Evolutionary conservation across 192 early-diverging fungal species (phyloP).

Genomic region (Phycomyces nitens): DNA sequence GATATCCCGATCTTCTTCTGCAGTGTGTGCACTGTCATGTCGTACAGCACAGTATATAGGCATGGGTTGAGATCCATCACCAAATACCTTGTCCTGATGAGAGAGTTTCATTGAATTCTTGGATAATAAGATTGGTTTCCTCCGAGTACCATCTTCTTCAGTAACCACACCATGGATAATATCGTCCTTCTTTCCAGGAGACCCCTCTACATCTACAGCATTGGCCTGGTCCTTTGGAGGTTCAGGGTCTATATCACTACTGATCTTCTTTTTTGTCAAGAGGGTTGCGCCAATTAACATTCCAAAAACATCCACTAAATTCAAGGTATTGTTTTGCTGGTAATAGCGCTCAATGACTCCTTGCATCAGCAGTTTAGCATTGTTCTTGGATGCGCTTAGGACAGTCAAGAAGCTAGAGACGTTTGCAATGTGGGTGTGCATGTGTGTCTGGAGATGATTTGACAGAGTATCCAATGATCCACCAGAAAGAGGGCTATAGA

Average conservation of each 20-base stretch:
- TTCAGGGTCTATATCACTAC: slow-evolving; percentile 4
- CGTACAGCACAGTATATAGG: slow-evolving; percentile 77
- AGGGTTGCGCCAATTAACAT: slow-evolving; percentile 44
- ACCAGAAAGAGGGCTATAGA: slow-evolving; percentile 41
- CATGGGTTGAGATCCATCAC: slow-evolving; percentile 61
- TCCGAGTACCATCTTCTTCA: slow-evolving; percentile 34
- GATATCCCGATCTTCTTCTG: slow-evolving; percentile 22
- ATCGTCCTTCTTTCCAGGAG: slow-evolving; percentile 32
- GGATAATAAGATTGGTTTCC: neutral
- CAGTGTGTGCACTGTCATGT: slow-evolving; percentile 44
- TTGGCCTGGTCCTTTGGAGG: neutral
- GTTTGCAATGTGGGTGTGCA: slow-evolving; percentile 46
- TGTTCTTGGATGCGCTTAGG: slow-evolving; percentile 12
- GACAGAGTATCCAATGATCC: slow-evolving; percentile 33
- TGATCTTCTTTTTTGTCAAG: slow-evolving; percentile 36
- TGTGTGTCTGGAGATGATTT: slow-evolving; percentile 34
- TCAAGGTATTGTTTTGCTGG: slow-evolving; percentile 28
- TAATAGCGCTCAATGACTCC: slow-evolving; percentile 28
- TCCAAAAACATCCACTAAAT: slow-evolving; percentile 60
- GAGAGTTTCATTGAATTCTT: slow-evolving; percentile 53
- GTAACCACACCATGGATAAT: neutral
- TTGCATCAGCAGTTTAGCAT: slow-evolving; percentile 21
- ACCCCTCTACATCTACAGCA: slow-evolving; percentile 24
- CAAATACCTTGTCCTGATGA: slow-evolving; percentile 47
- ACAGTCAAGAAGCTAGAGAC: slow-evolving; percentile 30